Evolutionary conservation across 352 stramenopile genomes (phyloP), one percentile per base, ranked within the genome.

Genomic region (Pythium folliculosum): DNA sequence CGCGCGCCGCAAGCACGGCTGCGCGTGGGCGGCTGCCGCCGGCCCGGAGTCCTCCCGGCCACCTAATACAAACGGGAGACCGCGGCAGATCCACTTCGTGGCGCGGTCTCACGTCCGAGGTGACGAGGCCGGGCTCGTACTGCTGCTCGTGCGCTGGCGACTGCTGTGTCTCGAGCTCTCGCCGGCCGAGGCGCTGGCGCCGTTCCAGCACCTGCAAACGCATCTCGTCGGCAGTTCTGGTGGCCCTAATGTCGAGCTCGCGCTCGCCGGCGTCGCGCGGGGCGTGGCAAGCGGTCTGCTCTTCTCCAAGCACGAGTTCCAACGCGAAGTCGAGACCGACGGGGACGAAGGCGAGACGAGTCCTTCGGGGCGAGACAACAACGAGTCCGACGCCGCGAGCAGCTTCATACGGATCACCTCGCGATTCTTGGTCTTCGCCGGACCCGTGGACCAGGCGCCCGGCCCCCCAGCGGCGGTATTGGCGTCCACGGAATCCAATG

Each of bases 111-210:
- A 65, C 16, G 61, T 76, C 37, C 65, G 76, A 19, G 70, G 73
- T 16, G 67, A 78, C 17, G 80, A 90, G 64, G 73, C 70, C 0
- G 71, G 68, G 55, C 67, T 53, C 3, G 73, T 90, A 37, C 73
- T 87, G 47, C 62, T 92, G 32, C 81, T 92, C 49, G 85, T 80
- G 44, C 74, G 77, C 44, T 92, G 84, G 84, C 72, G 84, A 0
- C 56, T 92, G 22, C 40, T 92, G 25, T 74, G 76, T 19, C 82
- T 92, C 8, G 60, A 74, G 1, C 60, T 90, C 0, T 69, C 75
- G 14, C 72, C 82, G 2, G 61, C 68, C 4, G 77, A 89, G 32
- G 82, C 82, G 0, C 40, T 84, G 3, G 77, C 74, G 2, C 82
- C 82, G 6, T 92, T 92, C 45, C 65, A 83, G 30, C 84, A 91